These are phyloP conservation scores for Helminthosporium solani DNA, from an alignment of 2,329 filamentous ascomycete species.

Conservation along the genomic window DNA sequence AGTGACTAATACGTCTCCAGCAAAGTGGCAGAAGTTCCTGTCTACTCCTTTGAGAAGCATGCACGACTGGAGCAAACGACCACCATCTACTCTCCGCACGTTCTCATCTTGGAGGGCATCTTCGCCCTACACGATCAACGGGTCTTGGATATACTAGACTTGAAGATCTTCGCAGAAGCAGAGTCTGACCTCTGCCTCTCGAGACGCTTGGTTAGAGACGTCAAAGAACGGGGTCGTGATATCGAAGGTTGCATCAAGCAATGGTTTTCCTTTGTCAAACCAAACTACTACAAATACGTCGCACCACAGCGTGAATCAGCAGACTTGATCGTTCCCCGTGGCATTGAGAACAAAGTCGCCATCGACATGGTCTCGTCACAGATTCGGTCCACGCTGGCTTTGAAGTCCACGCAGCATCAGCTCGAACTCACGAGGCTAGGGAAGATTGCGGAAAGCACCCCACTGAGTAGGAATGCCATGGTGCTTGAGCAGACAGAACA, in stretches of 20 bases:
- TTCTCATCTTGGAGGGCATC: slow-evolving; percentile 92
- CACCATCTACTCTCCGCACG: slow-evolving; percentile 92
- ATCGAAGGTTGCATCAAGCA: slow-evolving; percentile 97
- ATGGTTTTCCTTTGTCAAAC: slow-evolving; percentile 95
- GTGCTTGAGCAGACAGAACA: slow-evolving; percentile 77
- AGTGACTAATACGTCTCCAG: slow-evolving; percentile 47
- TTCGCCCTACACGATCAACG: slow-evolving; percentile 88
- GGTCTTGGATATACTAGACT: slow-evolving; percentile 82
- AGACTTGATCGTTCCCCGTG: slow-evolving; percentile 93
- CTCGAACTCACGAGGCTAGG: slow-evolving; percentile 76
- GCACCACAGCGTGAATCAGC: slow-evolving; percentile 87
- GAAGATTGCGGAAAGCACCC: slow-evolving; percentile 66
- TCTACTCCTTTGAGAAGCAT: slow-evolving; percentile 95
- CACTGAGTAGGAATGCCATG: slow-evolving; percentile 73
- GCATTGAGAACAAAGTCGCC: slow-evolving; percentile 91
- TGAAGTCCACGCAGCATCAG: slow-evolving; percentile 83
- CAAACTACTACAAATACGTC: slow-evolving; percentile 92
- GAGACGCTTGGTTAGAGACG: slow-evolving; percentile 82
- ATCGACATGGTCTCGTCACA: slow-evolving; percentile 95
- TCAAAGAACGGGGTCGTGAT: slow-evolving; percentile 83
- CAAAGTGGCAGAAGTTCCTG: slow-evolving; percentile 83
- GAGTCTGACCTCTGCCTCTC: slow-evolving; percentile 93
- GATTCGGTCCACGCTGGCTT: slow-evolving; percentile 80
- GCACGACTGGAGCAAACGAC: slow-evolving; percentile 76
- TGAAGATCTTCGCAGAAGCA: slow-evolving; percentile 96